phyloP scores from a whole-genome alignment of 805 yeast species.

The Zygosaccharomyces siamensis region DNA sequence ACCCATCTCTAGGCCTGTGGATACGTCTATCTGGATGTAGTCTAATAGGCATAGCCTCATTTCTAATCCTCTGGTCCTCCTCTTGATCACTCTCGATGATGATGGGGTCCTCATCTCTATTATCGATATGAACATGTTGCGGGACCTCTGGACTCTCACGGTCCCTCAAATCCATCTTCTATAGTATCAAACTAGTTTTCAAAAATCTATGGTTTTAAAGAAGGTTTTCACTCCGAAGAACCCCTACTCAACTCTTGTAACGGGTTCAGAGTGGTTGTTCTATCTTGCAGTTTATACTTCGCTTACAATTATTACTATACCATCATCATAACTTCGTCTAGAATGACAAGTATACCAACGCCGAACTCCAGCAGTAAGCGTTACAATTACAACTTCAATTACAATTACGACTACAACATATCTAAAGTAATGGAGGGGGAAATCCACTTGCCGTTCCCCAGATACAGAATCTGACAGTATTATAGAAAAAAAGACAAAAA shows the following conservation, averaged over 20 bases:
- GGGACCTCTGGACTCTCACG: not conserved
- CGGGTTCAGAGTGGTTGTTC: not conserved
- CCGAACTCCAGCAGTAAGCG: not conserved
- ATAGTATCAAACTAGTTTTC: not conserved
- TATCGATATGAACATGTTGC: not conserved
- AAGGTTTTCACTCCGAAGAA: not conserved
- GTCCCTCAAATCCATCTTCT: slow-evolving; percentile 4
- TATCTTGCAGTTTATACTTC: not conserved
- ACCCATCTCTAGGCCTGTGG: slow-evolving; percentile 18
- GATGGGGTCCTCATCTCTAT: slow-evolving; percentile 15
- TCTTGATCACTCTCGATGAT: slow-evolving; percentile 31
- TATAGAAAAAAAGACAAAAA: not conserved
- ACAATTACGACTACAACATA: not conserved
- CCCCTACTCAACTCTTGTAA: not conserved
- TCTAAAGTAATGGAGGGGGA: not conserved
- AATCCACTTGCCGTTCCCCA: not conserved
- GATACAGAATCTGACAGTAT: not conserved
- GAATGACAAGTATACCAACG: not conserved
- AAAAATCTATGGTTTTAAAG: not conserved
- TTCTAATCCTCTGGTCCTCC: slow-evolving; percentile 20
- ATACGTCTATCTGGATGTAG: slow-evolving; percentile 15
- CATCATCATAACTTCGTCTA: not conserved
- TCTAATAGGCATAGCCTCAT: slow-evolving; percentile 13
- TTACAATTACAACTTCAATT: not conserved
- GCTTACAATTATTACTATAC: not conserved